phyloP scores from a whole-genome alignment of 2,329 filamentous ascomycete species.

The Podosphaera xanthii region DNA sequence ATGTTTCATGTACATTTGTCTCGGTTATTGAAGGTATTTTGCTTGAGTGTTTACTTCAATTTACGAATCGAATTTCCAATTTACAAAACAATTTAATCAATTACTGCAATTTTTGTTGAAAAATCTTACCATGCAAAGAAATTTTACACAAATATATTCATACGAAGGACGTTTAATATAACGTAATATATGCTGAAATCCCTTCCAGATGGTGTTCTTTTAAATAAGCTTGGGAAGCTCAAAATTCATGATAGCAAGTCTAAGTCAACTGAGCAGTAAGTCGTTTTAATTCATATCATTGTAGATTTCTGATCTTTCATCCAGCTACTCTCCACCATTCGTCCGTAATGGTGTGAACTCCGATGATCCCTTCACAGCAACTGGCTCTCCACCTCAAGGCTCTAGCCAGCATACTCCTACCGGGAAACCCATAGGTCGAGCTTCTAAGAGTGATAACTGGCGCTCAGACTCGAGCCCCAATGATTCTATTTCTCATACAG shows the following conservation, averaged over 20 bases:
- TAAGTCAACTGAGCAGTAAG: conserved; percentile 7
- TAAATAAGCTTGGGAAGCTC: conserved; percentile 4
- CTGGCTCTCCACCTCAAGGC: conserved; percentile 1
- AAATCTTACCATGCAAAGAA: no score
- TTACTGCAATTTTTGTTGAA: no score
- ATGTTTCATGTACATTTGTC: no score
- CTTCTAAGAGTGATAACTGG: conserved; percentile 11
- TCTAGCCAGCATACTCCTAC: conserved; percentile 8
- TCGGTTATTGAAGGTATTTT: no score
- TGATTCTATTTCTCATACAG: conserved; percentile 4
- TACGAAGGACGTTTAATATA: no score
- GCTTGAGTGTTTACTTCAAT: no score
- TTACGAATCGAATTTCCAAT: no score
- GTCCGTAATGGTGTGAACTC: conserved; percentile 8
- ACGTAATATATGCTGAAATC: no score
- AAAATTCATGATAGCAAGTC: not conserved
- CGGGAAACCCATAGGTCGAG: conserved; percentile 6
- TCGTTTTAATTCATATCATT: not conserved
- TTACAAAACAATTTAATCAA: no score
- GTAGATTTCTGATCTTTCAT: not conserved
- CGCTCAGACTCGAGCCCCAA: conserved; percentile 10
- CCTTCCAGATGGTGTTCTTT: conserved; percentile 2
- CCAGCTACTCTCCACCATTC: conserved; percentile 13
- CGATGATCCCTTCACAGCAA: conserved; percentile 11
- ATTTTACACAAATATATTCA: no score